A percentile compares a stretch with the other conserved stretches of the same genome.
phyloP scores from a whole-genome alignment of 1,284 basidiomycete genomes.

The Porogramme epimiltina region DNA sequence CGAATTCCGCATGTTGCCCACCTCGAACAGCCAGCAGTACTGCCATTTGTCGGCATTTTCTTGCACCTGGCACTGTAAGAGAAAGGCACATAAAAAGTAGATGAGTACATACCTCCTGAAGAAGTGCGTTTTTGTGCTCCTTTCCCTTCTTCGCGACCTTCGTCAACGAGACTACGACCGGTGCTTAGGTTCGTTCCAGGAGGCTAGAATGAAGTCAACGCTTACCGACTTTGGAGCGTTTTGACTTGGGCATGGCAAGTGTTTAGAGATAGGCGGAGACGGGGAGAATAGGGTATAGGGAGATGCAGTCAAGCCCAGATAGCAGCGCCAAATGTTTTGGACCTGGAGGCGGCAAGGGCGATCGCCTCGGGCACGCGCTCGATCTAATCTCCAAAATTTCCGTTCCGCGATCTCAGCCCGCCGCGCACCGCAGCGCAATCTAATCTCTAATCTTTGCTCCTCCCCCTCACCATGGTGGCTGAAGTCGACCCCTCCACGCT shows the following conservation, averaged over 20 bases:
- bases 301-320: slow-evolving; percentile 1
- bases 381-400: slow-evolving; percentile 29
- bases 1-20: slow-evolving; percentile 94
- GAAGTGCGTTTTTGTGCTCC: slow-evolving; percentile 83
- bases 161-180: slow-evolving; percentile 66
- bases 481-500: slow-evolving; percentile 27
- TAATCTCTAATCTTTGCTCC: slow-evolving; percentile 27
- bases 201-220: background rate
- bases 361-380: slow-evolving; percentile 6
- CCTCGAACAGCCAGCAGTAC: slow-evolving; percentile 94
- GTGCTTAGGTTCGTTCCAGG: slow-evolving; percentile 8
- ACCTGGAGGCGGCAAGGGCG: slow-evolving; percentile 9
- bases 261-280: background rate
- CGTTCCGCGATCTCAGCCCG: slow-evolving; percentile 3
- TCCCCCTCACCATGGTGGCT: slow-evolving; percentile 31
- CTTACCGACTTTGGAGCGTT: slow-evolving; percentile 77
- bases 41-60: slow-evolving; percentile 83
- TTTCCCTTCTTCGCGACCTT: slow-evolving; percentile 82
- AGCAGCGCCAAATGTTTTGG: background rate
- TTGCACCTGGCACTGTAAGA: slow-evolving; percentile 58
- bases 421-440: slow-evolving; percentile 15
- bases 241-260: slow-evolving; percentile 82
- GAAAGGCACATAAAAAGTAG: background rate
- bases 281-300: slow-evolving; percentile 9
- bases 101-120: slow-evolving; percentile 67